These are phyloP conservation scores for Suillus decipiens DNA, from an alignment of 768 basidiomycete species.

Conservation along the genomic window DNA sequence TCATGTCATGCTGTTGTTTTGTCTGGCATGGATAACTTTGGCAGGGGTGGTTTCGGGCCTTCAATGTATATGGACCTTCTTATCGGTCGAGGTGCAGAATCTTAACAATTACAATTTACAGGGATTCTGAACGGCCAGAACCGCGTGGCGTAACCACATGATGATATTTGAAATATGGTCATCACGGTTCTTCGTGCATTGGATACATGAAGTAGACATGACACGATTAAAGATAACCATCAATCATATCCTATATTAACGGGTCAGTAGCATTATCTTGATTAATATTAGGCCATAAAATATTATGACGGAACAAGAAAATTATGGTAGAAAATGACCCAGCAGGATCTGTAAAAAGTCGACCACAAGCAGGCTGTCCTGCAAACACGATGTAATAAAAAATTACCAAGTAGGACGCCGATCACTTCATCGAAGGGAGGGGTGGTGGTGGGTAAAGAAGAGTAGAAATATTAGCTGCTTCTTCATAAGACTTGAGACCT, in stretches of 20 bases:
- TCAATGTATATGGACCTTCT: neutral
- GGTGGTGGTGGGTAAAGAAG: slow-evolving; percentile 15
- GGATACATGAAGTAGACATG: too few species aligned
- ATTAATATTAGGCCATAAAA: too few species aligned
- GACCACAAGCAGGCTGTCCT: neutral
- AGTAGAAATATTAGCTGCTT: slow-evolving; percentile 24
- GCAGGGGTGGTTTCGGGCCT: neutral
- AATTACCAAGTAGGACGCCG: too few species aligned
- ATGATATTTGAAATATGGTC: too few species aligned
- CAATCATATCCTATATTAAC: neutral
- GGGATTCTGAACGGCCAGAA: too few species aligned
- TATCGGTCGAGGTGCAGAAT: neutral
- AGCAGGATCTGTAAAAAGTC: neutral
- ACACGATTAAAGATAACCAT: neutral
- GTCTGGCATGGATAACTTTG: too few species aligned
- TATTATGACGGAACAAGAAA: neutral
- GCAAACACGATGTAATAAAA: neutral
- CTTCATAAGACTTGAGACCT: slow-evolving; percentile 17
- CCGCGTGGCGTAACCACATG: too few species aligned
- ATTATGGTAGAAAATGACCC: neutral
- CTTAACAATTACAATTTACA: neutral
- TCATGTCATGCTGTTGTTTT: too few species aligned
- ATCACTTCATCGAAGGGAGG: too few species aligned
- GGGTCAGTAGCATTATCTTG: too few species aligned
- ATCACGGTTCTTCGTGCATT: too few species aligned